Evolutionary conservation across 164 flowering plant genomes (phyloP).

Genomic region (Liriodendron chinense): DNA sequence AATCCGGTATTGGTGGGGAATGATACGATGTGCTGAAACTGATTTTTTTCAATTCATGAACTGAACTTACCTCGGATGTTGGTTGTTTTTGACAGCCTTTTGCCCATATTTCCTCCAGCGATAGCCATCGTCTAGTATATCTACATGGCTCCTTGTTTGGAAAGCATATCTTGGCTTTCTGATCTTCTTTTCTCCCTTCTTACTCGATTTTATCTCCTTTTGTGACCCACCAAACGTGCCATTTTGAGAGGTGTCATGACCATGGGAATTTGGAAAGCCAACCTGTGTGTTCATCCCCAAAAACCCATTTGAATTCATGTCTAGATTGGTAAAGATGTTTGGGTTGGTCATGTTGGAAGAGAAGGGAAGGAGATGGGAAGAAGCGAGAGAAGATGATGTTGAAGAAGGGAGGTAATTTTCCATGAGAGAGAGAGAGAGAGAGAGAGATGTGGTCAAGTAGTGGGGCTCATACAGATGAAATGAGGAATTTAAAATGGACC

Average conservation of each 20-base stretch:
- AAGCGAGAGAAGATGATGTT: slow-evolving; percentile 3
- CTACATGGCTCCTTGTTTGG: slow-evolving; percentile 76
- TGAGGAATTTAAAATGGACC: background rate
- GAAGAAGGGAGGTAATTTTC: slow-evolving; percentile 32
- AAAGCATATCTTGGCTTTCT: slow-evolving; percentile 63
- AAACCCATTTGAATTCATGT: slow-evolving; percentile 18
- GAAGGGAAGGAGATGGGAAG: background rate
- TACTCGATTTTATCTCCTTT: slow-evolving; percentile 16
- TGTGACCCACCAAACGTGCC: slow-evolving; percentile 13
- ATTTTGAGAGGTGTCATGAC: background rate
- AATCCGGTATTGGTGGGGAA: too few species aligned
- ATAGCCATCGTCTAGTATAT: slow-evolving; percentile 85
- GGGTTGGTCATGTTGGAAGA: background rate
- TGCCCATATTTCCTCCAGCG: slow-evolving; percentile 95
- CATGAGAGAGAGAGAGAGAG: slow-evolving; percentile 21
- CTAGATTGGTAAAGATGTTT: slow-evolving; percentile 4
- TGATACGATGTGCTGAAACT: background rate
- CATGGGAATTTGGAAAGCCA: background rate
- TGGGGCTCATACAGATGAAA: background rate
- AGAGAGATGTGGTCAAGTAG: background rate
- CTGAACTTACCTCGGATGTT: slow-evolving; percentile 61
- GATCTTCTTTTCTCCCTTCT: slow-evolving; percentile 46
- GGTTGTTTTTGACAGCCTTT: slow-evolving; percentile 84
- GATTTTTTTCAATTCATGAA: background rate
- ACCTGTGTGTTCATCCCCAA: slow-evolving; percentile 17